Base-by-base conservation (phyloP, 1,139 yeast genomes). In the Debaryomycetaceae sp. region DNA sequence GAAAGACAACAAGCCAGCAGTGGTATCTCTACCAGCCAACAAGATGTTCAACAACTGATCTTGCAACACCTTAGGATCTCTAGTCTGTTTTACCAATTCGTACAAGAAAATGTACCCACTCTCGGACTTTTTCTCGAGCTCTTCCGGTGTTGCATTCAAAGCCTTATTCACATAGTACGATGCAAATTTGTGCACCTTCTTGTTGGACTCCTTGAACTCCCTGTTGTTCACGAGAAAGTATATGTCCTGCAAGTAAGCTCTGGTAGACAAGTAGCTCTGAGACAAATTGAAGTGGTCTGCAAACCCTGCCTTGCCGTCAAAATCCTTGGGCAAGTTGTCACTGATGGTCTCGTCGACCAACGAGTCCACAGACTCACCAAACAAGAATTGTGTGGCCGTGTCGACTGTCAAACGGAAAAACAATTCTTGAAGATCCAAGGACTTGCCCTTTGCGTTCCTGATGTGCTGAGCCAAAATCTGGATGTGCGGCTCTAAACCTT, bases 371-470 rank as follows among this genome's bases (percentile, higher is more conserved):
- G 70, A 60, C 48, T 69, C 76, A 5, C 81, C 81, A 53, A 76
- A 74, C 48, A 73, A 55, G 44, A 72, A 71, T 53, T 76, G 80
- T 6, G 79, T 72, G n/a, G 79, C 72, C 7, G 76, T 68, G 46
- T 72, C 80, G 40, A 75, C 59, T 5, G 77, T 71, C 38, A 76
- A 52, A 38, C 51, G 52, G 55, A 59, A 69, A 44, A 70, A 66
- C 34, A 65, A 56, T 33, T 65, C 67, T 46, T 70, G 75, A 24
- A 71, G 45, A 44, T 71, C 67, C 43, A 71, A 51, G 5, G 50
- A 42, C 18, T 47, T 39, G 7, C 64, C 66, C 2, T 53, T 38
- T 11, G 46, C 42, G 34, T 48, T 37, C 16, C 48, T 45, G 37
- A 75, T 49, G 34, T 61, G 65, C 31, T 57, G 53, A 18, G 65